A percentile compares a stretch with the other conserved stretches of the same genome.
Conservation (phyloP, 2,329 filamentous ascomycete species). For the Microsporum ferrugineum region DNA sequence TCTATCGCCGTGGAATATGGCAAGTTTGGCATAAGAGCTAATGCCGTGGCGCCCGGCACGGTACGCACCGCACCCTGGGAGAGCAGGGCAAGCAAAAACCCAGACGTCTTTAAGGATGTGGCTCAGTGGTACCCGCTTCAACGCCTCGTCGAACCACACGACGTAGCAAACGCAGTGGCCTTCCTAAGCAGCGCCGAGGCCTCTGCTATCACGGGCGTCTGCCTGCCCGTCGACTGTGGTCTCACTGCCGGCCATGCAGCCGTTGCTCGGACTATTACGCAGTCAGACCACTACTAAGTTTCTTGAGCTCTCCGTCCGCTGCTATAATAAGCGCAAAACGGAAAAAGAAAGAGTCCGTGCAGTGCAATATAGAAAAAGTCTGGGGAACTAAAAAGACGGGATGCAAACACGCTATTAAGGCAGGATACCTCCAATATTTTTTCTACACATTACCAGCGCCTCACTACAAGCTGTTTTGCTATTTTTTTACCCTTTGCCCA, state of each 20-base stretch:
- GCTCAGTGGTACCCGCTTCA: slow-evolving; percentile 19
- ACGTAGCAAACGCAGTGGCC: slow-evolving; percentile 20
- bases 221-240: slow-evolving; percentile 18
- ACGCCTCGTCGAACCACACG: slow-evolving; percentile 16
- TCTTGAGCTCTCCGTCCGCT: background rate
- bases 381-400: too few species aligned
- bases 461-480: too few species aligned
- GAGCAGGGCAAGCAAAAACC: slow-evolving; percentile 6
- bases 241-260: slow-evolving; percentile 18
- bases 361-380: too few species aligned
- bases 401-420: too few species aligned
- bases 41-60: slow-evolving; percentile 25
- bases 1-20: slow-evolving; percentile 25
- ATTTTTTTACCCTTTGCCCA: background rate
- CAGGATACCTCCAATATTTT: too few species aligned
- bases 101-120: slow-evolving; percentile 13
- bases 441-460: too few species aligned
- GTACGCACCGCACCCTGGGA: slow-evolving; percentile 16
- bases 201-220: slow-evolving; percentile 18
- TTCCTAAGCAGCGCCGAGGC: slow-evolving; percentile 18
- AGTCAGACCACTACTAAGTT: slow-evolving; percentile 12
- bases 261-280: slow-evolving; percentile 16
- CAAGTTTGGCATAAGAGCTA: slow-evolving; percentile 30
- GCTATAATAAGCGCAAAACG: too few species aligned
- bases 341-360: too few species aligned